Evolutionary conservation across 352 stramenopile species (phyloP), one percentile per base, ranked within the genome.

Genomic region (Saprolegnia parasitica): DNA sequence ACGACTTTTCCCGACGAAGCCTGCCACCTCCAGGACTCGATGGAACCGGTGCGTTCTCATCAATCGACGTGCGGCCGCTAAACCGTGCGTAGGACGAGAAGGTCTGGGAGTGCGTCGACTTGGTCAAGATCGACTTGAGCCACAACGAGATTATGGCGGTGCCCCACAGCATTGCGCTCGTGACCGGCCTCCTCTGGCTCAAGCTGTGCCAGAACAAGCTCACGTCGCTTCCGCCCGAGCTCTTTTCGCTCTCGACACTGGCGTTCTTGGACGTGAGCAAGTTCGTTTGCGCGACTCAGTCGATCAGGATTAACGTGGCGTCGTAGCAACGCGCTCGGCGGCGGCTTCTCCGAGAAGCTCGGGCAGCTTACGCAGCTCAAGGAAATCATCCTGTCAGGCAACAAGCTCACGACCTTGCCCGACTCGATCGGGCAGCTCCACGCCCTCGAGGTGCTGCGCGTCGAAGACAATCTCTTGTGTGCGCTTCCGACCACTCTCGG

Each of bases 51-150:
- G 24, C 16, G 63, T 60, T 63, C 42, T 39, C 10, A 67, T 18
- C 29, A 6, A 46, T 49, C 29, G 10, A 16, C 13, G 6, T 9
- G 18, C 18, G 47, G 37, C 21, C 0, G 21, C 13, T 56, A 21
- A 10, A 2, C 13, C 21, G 0, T 32, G 18, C n/a, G 29, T 52
- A 87, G 80, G 86, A 93, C 24, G 86, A 93, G 67, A 91, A 92
- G 67, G 87, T 83, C 58, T 93, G 86, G 86, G 86, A 93, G 68
- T 93, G 86, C 65, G 81, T 92, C 26, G 86, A 92, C 65, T 66
- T 93, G 45, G 56, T 88, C 46, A 93, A 91, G 74, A 78, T 91
- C 35, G 86, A 93, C 50, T 68, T 93, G 61, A 93, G 86, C 56
- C 86, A 92, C 73, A 92, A 93, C 67, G 72, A 77, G 0, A 92